Percentiles rank a stretch among this genome's conserved stretches.
phyloP scores from a whole-genome alignment of 2,329 filamentous ascomycete species.

The Sporothrix euskadiensis region DNA sequence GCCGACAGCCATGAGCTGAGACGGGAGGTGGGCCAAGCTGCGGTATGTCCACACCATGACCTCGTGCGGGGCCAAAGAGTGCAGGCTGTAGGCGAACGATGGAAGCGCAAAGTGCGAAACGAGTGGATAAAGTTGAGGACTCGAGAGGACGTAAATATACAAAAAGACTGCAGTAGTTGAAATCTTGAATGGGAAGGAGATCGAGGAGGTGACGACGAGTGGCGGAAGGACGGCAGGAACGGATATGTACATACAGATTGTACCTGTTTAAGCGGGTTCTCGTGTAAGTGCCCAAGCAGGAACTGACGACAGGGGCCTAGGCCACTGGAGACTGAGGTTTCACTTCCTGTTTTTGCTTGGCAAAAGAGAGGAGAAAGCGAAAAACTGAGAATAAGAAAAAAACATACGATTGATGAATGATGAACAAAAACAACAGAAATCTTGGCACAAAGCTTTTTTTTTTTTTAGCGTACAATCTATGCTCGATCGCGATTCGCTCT shows the following conservation, averaged over 20 bases:
- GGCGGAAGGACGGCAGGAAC: background rate
- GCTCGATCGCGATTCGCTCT: background rate
- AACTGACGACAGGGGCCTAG: background rate
- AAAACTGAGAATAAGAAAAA: background rate
- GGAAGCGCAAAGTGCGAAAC: background rate
- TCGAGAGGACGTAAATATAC: background rate
- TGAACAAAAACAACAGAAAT: background rate
- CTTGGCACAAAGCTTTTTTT: slow-evolving; percentile 10
- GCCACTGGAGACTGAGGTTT: too few species aligned
- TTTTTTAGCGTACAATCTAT: background rate
- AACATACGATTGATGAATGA: background rate
- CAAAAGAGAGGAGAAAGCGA: background rate
- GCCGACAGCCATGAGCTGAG: slow-evolving; percentile 30
- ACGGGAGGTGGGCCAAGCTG: slow-evolving; percentile 28
- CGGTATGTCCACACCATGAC: slow-evolving; percentile 32
- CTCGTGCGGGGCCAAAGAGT: slow-evolving; percentile 25
- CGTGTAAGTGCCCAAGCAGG: slow-evolving; percentile 5
- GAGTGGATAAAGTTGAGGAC: background rate
- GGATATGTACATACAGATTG: background rate
- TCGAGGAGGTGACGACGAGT: too few species aligned
- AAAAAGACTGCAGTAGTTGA: background rate
- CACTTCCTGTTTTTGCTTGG: slow-evolving; percentile 5
- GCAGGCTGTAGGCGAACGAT: slow-evolving; percentile 17
- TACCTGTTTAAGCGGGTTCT: background rate
- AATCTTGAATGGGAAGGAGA: background rate